A percentile compares a stretch with the other conserved stretches of the same genome.
Evolutionary conservation across 306 rosid genomes (phyloP).

Genomic region (Oemleria cerasiformis): DNA sequence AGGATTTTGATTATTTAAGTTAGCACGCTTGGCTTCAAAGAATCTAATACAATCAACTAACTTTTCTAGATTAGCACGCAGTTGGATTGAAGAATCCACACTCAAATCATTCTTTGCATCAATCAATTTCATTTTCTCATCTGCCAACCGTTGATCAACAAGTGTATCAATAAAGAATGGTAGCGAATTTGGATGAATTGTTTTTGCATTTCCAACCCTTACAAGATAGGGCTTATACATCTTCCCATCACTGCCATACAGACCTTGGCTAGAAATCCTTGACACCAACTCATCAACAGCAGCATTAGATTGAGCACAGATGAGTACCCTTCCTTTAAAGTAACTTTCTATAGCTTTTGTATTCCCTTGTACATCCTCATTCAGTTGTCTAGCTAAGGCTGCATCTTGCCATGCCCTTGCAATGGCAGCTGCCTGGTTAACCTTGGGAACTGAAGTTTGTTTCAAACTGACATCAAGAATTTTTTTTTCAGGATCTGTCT

Average conservation of each 20-base stretch:
- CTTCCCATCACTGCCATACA: conserved; percentile 69
- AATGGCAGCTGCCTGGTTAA: conserved; percentile 61
- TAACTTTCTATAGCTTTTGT: conserved; percentile 45
- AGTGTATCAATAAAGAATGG: conserved; percentile 91
- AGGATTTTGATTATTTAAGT: conserved; percentile 58
- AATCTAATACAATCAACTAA: conserved; percentile 73
- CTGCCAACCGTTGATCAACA: conserved; percentile 79
- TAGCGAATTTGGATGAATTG: conserved; percentile 82
- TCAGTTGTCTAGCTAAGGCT: conserved; percentile 80
- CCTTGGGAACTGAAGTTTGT: conserved; percentile 37
- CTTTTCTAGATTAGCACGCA: conserved; percentile 81
- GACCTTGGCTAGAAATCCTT: conserved; percentile 78
- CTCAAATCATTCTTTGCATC: conserved; percentile 48
- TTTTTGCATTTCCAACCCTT: conserved; percentile 91
- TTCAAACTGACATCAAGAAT: conserved; percentile 33
- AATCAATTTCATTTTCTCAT: conserved; percentile 60
- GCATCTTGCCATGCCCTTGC: conserved; percentile 99
- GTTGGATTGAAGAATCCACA: conserved; percentile 43
- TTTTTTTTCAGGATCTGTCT: conserved; percentile 31
- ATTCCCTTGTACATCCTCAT: conserved; percentile 48
- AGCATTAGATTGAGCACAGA: conserved; percentile 99
- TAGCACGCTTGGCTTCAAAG: conserved; percentile 77
- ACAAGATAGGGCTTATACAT: conserved; percentile 92
- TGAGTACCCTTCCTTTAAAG: conserved; percentile 71
- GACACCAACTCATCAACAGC: conserved; percentile 97